A percentile compares a stretch with the other conserved stretches of the same genome.
Evolutionary conservation across 257 asterid genomes (phyloP).

Genomic region (Jaltomata sinuosa): DNA sequence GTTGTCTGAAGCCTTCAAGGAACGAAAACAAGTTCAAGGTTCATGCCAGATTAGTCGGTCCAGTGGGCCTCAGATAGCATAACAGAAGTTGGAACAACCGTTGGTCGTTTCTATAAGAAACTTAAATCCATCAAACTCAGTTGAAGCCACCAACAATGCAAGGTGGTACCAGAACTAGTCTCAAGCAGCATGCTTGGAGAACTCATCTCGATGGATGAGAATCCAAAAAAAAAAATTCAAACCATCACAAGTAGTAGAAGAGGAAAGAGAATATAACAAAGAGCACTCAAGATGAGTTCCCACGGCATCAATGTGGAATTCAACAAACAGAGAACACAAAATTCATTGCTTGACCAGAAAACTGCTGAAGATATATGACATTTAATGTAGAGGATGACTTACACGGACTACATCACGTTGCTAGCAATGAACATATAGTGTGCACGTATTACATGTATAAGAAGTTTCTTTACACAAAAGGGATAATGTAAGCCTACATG

Average conservation of each 20-base stretch:
- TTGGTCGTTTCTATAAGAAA: too few relatives aligned
- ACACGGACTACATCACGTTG: not conserved
- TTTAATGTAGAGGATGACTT: not conserved
- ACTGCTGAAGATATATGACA: not conserved
- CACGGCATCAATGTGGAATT: not conserved
- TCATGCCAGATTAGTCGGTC: not conserved
- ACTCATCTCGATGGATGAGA: not conserved
- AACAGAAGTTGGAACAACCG: slow-evolving; percentile 4
- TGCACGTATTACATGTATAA: not conserved
- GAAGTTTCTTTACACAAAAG: not conserved
- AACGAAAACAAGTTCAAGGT: slow-evolving; percentile 37
- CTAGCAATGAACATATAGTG: not conserved
- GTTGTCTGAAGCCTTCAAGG: slow-evolving; percentile 34
- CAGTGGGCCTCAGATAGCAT: not conserved
- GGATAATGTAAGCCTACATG: not conserved
- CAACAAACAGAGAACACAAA: not conserved
- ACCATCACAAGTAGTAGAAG: not conserved
- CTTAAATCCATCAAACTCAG: not conserved
- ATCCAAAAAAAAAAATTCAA: not conserved
- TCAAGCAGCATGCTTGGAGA: not conserved
- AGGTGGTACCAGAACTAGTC: not conserved
- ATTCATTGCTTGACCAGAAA: not conserved
- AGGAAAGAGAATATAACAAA: not conserved
- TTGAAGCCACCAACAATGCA: not conserved
- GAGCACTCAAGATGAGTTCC: not conserved